Evolutionary conservation across 192 early-diverging fungal genomes (phyloP), one percentile per base, ranked within the genome.

Genomic region (Blastocladiella britannica): DNA sequence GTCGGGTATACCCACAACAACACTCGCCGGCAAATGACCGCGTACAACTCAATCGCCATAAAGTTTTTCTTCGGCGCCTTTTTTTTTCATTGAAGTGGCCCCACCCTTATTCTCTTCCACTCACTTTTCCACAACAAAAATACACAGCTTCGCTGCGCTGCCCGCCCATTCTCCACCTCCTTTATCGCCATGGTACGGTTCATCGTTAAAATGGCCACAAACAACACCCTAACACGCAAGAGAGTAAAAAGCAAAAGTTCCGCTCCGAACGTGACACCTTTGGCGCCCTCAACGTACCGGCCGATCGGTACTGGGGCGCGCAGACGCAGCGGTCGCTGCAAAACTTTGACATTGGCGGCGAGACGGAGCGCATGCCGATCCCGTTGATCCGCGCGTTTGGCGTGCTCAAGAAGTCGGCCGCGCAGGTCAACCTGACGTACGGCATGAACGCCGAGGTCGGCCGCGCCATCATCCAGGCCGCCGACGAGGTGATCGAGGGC

Each of bases 261-360:
- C 82, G 86, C 70, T 56, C 74, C 53, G 86, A 88, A 70, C 75
- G 72, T 55, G 86, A 98, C 68, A 89, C 91, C 54, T 88, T 98
- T 72, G 94, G 94, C 53, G 84, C 88, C 64, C 74, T 98, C 55
- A 74, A 94, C 62, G 94, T 98, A 22, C 94, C 94, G 25, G 75
- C 87, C 23, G 87, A 95, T 72, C 81, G 80, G 66, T 96, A 94
- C 81, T 98, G 89, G 82, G 94, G 92, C 55, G 88, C 88, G 53
- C 94, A 97, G 72, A 95, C 94, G 26, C 87, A 91, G 66, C 81
- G 94, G 79, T 95, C 91, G 29, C 74, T 92, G 54, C 82, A 87
- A 75, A 98, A 98, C 76, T 98, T 98, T 72, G 82, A 98, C 64
- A 98, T 98, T 69, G 91, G 92, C 60, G 92, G 91, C 5, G 67